These are phyloP conservation scores for Glycine soja DNA, from an alignment of 306 rosid species.

Conservation along the genomic window DNA sequence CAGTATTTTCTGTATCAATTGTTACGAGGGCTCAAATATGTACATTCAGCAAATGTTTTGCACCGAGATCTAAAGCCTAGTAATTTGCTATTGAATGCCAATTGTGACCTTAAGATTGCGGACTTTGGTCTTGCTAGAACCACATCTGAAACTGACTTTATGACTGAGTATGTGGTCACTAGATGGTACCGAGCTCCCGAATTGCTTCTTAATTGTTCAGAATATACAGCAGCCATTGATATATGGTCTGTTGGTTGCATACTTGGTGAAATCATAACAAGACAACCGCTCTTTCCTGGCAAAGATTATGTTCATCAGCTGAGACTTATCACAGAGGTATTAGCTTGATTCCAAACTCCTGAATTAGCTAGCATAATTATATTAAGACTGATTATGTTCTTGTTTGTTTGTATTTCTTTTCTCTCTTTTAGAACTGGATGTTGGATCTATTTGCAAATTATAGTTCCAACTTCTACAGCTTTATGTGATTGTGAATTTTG, in stretches of 20 bases:
- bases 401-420: constrained; percentile 1
- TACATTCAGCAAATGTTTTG: constrained; percentile 92
- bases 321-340: constrained; percentile 90
- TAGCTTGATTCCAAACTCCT: constrained; percentile 6
- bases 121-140: constrained; percentile 99
- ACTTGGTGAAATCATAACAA: constrained; percentile 89
- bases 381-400: constrained; percentile 4
- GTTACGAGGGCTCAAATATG: constrained; percentile 90
- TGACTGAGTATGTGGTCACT: constrained; percentile 98
- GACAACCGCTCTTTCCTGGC: constrained; percentile 92
- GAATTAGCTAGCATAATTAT: constrained; percentile 30
- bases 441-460: constrained; percentile 6
- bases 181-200: constrained; percentile 99
- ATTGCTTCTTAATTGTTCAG: constrained; percentile 92
- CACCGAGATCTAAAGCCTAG: constrained; percentile 99
- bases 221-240: constrained; percentile 95
- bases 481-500: constrained; percentile 6
- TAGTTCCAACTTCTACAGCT: constrained; percentile 20
- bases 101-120: constrained; percentile 97
- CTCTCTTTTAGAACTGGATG: not conserved
- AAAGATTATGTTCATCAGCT: constrained; percentile 97
- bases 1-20: constrained; percentile 97
- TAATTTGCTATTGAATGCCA: constrained; percentile 88
- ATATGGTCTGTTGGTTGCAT: constrained; percentile 99
- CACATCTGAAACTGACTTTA: constrained; percentile 97